Percentiles rank a stretch among this genome's conserved stretches.
phyloP scores from a whole-genome alignment of 1,284 basidiomycete genomes.

The Meira nashicola region DNA sequence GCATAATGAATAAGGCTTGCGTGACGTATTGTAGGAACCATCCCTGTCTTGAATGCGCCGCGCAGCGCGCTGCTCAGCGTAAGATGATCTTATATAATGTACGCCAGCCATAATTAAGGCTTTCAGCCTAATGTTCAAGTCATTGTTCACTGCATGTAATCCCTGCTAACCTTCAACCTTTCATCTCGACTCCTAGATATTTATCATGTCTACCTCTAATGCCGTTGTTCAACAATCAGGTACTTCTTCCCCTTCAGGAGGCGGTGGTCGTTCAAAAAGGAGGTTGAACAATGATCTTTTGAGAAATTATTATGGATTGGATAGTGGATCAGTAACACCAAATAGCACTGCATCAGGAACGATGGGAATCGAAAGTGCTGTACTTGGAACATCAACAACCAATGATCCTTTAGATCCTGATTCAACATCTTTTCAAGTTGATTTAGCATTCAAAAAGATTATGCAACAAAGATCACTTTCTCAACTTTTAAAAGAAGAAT shows the following conservation, averaged over 20 bases:
- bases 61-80: no score
- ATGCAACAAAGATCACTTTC: slow-evolving; percentile 25
- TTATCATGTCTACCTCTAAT: neutral
- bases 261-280: neutral
- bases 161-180: neutral
- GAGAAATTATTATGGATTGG: slow-evolving; percentile 44
- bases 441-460: slow-evolving; percentile 21
- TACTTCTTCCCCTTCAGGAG: neutral
- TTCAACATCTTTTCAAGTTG: slow-evolving; percentile 2
- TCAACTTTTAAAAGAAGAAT: slow-evolving; percentile 28
- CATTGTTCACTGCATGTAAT: neutral
- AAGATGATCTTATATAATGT: no score
- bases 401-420: neutral
- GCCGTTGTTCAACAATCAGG: neutral
- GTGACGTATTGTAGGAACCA: no score
- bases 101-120: no score
- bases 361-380: slow-evolving; percentile 4
- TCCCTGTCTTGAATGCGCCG: no score
- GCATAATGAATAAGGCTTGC: no score
- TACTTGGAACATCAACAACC: neutral
- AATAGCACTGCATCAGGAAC: neutral
- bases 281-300: slow-evolving; percentile 16
- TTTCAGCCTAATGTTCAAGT: neutral
- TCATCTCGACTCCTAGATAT: neutral
- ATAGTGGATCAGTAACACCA: slow-evolving; percentile 4